Conservation (phyloP, 2,329 filamentous ascomycete species). For the Pyrenochaeta sp. region DNA sequence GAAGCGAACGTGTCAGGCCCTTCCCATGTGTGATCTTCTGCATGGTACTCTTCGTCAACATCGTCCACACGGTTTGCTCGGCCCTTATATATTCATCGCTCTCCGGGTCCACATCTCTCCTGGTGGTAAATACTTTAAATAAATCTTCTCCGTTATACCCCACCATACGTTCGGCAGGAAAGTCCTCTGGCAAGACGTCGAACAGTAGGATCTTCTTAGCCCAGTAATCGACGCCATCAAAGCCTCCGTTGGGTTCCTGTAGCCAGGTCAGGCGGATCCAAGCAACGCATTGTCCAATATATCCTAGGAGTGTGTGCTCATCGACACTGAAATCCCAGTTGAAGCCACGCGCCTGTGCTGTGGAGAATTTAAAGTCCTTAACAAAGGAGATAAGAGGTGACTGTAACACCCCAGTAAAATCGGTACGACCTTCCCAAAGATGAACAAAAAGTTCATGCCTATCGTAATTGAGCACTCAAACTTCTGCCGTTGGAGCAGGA, state of each 20-base stretch:
- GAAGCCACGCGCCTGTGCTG: constrained; percentile 30
- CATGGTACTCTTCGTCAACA: constrained; percentile 43
- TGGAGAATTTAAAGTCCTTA: constrained; percentile 31
- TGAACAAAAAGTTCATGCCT: constrained; percentile 39
- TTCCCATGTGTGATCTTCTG: constrained; percentile 51
- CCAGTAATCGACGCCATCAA: constrained; percentile 43
- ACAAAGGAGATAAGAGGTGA: constrained; percentile 37
- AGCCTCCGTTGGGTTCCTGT: constrained; percentile 41
- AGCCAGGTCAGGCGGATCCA: constrained; percentile 48
- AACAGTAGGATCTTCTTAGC: constrained; percentile 38
- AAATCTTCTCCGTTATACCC: constrained; percentile 37
- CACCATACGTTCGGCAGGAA: constrained; percentile 32
- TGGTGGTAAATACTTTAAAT: constrained; percentile 35
- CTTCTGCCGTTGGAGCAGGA: neutral
- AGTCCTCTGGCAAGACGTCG: constrained; percentile 33
- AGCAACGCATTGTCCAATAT: constrained; percentile 51
- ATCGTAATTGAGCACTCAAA: constrained; percentile 2
- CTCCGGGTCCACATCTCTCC: constrained; percentile 30
- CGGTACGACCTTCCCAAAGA: constrained; percentile 30
- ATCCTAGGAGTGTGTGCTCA: constrained; percentile 45
- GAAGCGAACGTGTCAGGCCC: constrained; percentile 29
- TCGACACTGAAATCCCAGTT: constrained; percentile 47
- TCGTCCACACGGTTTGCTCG: constrained; percentile 35
- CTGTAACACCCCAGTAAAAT: constrained; percentile 26
- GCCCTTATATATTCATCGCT: constrained; percentile 39